Conservation (phyloP, 495 filamentous ascomycete genomes). For the Lophium mytilinum region DNA sequence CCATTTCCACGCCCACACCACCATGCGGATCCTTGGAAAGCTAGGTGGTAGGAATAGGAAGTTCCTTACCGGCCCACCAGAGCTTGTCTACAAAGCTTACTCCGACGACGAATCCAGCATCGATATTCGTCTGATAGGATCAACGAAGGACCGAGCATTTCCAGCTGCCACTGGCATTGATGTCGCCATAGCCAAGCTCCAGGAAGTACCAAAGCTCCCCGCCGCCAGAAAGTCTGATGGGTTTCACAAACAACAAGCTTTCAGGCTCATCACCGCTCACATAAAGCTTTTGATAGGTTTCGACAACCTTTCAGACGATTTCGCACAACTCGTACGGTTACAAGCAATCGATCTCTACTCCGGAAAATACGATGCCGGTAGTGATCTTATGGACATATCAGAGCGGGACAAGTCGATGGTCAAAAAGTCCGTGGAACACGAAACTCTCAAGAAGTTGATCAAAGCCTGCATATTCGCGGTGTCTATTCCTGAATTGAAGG, state of each 20-base stretch:
- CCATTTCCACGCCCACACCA: conserved; percentile 94
- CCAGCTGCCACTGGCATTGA: conserved; percentile 80
- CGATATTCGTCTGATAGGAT: conserved; percentile 80
- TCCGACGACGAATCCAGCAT: conserved; percentile 80
- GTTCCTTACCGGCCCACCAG: conserved; percentile 81
- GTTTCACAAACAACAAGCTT: conserved; percentile 89
- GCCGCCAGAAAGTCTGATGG: conserved; percentile 64
- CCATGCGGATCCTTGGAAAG: conserved; percentile 96
- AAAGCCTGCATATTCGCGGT: conserved; percentile 82
- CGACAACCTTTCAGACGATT: conserved; percentile 82
- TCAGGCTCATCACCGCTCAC: conserved; percentile 75
- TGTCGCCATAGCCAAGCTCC: conserved; percentile 75
- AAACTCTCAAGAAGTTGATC: conserved; percentile 71
- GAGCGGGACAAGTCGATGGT: conserved; percentile 73
- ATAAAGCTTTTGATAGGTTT: conserved; percentile 82
- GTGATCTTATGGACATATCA: conserved; percentile 57
- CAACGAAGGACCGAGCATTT: conserved; percentile 78
- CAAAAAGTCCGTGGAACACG: conserved; percentile 79
- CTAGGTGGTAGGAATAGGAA: conserved; percentile 90
- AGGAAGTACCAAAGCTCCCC: conserved; percentile 61
- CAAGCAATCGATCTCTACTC: conserved; percentile 79
- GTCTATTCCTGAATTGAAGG: conserved; percentile 69
- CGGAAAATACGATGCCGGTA: conserved; percentile 53
- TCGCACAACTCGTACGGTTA: conserved; percentile 72
- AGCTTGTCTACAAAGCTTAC: conserved; percentile 71